Conservation (phyloP, 148 eudicot species). For the Amaranthus cruentus region DNA sequence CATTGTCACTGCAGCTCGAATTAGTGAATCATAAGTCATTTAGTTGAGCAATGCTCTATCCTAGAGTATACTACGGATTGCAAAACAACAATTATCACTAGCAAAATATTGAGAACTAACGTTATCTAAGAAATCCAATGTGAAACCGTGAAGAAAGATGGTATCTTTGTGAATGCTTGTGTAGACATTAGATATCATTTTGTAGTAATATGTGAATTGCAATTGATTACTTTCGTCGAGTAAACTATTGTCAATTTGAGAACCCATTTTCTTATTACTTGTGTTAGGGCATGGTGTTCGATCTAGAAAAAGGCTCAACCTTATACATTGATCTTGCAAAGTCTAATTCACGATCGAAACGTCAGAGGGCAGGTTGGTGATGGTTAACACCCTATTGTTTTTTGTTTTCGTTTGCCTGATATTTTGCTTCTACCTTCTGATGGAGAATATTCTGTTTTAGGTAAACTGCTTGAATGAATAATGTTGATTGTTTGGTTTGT, state of each 20-base stretch:
- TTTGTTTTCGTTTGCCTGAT: not conserved
- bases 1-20: not conserved
- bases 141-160: not conserved
- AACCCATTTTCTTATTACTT: conserved; percentile 8
- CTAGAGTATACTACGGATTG: too few species aligned
- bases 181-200: too few species aligned
- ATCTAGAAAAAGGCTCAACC: conserved; percentile 85
- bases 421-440: not conserved
- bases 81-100: too few species aligned
- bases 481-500: not conserved
- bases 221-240: not conserved
- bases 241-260: not conserved
- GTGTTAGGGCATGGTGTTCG: conserved; percentile 84
- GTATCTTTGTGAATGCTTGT: not conserved
- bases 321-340: conserved; percentile 87
- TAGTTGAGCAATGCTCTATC: not conserved
- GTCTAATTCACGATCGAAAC: conserved; percentile 92
- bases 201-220: not conserved
- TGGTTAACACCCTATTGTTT: not conserved
- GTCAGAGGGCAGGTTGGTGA: conserved; percentile 63
- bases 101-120: too few species aligned
- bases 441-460: not conserved
- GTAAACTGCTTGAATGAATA: not conserved
- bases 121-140: not conserved
- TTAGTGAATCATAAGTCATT: not conserved